Evolutionary conservation across 2,329 filamentous ascomycete species (phyloP), one percentile per base, ranked within the genome.

Genomic region (Diaporthe citrichinensis): DNA sequence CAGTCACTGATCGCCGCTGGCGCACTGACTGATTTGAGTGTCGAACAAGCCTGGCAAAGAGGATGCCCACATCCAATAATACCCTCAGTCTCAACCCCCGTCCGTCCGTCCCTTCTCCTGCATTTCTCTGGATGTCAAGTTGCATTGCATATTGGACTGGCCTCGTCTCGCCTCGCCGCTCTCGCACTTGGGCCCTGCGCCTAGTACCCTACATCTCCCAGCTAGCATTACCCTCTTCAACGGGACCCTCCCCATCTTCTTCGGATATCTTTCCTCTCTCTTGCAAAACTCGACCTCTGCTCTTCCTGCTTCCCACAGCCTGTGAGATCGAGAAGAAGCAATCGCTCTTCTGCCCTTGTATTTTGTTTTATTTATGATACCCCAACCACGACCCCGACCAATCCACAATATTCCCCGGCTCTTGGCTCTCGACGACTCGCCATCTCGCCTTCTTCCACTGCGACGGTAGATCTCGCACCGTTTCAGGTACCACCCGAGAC

Each of bases 141-240:
- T 69, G 65, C 65, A 69, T 69, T 69, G 65, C 65, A 69, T 69
- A 41, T 69, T 69, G 65, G 65, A 55, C n/a, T 69, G 31, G 65
- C 49, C 49, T 69, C 46, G 65, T 49, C 65, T 69, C 65, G 65
- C 65, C 65, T 55, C 65, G 65, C 65, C 65, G 65, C 36, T 55
- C 15, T 69, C 65, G 65, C 65, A 68, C 46, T 14, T 28, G 31
- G 49, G 34, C 65, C 65, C 49, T 69, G 49, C 65, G 8, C 36
- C 31, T 49, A 5, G 12, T 68, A 68, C 31, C 44, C 31, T 51
- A 44, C 59, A 23, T 23, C 17, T 46, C 39, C 39, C 28, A 23
- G 15, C 39, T 41, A 41, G 12, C 58, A 44, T 61, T 55, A 36
- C 62, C 62, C 31, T 51, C 62, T 36, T 53, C 23, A 62, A 39